Evolutionary conservation across 768 basidiomycete species (phyloP).

Genomic region (Amanita muscaria): DNA sequence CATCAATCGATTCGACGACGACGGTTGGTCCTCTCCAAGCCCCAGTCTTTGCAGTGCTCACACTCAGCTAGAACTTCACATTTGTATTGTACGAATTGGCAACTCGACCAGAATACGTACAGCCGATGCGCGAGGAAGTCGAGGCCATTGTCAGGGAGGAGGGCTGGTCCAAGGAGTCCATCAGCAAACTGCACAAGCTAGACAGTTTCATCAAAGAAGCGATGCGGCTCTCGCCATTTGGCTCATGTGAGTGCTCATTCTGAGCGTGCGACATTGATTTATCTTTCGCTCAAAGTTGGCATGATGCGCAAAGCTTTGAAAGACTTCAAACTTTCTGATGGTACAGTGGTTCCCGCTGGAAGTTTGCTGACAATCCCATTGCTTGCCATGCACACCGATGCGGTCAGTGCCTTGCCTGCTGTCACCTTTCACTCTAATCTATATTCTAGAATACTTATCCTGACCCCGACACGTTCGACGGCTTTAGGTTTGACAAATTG

Average conservation of each 20-base stretch:
- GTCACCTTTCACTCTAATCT: not conserved
- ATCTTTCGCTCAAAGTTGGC: conserved; percentile 9
- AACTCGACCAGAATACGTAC: conserved; percentile 22
- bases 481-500: conserved; percentile 33
- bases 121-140: conserved; percentile 34
- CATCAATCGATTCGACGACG: conserved; percentile 33
- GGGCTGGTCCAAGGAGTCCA: conserved; percentile 28
- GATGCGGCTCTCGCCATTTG: conserved; percentile 20
- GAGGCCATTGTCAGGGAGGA: conserved; percentile 26
- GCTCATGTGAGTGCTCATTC: conserved; percentile 14
- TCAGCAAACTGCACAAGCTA: conserved; percentile 31
- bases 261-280: not conserved
- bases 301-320: conserved; percentile 25
- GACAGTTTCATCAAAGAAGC: conserved; percentile 40
- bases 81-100: conserved; percentile 30
- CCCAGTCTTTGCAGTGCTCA: not conserved
- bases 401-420: not conserved
- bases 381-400: conserved; percentile 11
- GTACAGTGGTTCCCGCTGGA: conserved; percentile 19
- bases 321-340: conserved; percentile 29
- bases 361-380: conserved; percentile 12
- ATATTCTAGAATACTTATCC: conserved; percentile 25
- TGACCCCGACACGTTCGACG: conserved; percentile 23
- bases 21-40: conserved; percentile 19
- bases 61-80: conserved; percentile 25